Evolutionary conservation across 2,329 filamentous ascomycete genomes (phyloP), one percentile per base, ranked within the genome.

Genomic region (Biscogniauxia mediterranea): DNA sequence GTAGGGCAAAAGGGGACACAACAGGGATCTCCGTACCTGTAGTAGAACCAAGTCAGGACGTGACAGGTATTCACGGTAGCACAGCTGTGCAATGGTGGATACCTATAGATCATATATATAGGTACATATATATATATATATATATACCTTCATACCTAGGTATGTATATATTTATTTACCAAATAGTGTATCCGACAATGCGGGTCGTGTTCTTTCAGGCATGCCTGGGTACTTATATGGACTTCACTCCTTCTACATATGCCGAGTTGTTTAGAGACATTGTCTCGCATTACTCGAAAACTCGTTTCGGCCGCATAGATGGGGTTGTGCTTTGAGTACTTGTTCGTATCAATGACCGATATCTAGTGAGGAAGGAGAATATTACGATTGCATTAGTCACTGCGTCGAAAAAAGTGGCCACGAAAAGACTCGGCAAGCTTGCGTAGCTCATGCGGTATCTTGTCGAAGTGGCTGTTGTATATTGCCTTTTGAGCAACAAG

Each of bases 1-100:
- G 54, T 56, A 49, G 38, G 20, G 54, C 54, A 56, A 38, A 54
- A 17, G 38, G 54, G 28, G 25, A 21, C 26, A 38, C 54, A 13
- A 17, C 54, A 55, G 54, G 32, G 15, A 55, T 21, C 54, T 42
- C n/a, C 32, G 20, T 25, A 26, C 2, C 52, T 26, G 17, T 21
- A 13, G 17, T 21, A 20, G 54, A 38, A 38, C 54, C 32, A 46
- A 55, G 54, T 9, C 28, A 55, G 17, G 54, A 11, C 54, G 32
- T 46, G 38, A 46, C 38, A 42, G 25, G 19, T 17, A 38, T 55
- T 19, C 3, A 55, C 32, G 25, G 54, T 55, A n/a, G 54, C n/a
- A 9, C 17, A 15, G 6, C 13, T 46, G 19, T 21, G 19, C 21
- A 19, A 52, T 52, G 28, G 23, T 23, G 2, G 23, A 23, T 11